Evolutionary conservation across 1,139 yeast genomes (phyloP).

Genomic region (Casaregolazyma suthepensis): DNA sequence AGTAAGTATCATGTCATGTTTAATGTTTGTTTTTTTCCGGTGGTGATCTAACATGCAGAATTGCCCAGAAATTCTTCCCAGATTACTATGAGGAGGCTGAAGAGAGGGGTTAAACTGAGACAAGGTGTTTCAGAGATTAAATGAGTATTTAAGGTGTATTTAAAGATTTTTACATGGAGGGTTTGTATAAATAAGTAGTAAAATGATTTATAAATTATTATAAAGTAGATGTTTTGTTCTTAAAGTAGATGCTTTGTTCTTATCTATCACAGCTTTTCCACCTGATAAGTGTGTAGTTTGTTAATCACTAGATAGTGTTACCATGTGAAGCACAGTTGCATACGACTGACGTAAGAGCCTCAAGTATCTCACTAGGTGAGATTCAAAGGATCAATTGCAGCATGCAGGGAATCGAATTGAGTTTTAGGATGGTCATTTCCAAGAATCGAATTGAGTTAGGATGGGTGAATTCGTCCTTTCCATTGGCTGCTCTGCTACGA

Average conservation of each 20-base stretch:
- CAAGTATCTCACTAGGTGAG: no score
- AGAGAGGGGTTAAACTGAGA: neutral
- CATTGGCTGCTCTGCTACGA: neutral
- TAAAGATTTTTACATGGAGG: no score
- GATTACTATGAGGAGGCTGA: neutral
- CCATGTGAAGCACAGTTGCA: neutral
- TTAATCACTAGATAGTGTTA: no score
- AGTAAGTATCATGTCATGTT: constrained; percentile 10
- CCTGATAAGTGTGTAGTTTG: no score
- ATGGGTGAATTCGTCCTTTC: neutral
- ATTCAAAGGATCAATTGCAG: neutral
- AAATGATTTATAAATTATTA: no score
- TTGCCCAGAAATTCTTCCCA: neutral
- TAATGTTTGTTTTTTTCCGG: neutral
- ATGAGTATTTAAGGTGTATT: no score
- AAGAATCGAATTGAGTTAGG: no score
- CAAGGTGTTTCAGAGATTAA: neutral
- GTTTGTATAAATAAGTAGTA: no score
- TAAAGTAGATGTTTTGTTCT: no score
- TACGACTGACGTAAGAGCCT: neutral
- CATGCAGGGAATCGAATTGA: neutral
- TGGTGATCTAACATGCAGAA: neutral
- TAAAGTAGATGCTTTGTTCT: no score
- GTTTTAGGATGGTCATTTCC: neutral
- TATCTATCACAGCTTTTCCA: neutral